Evolutionary conservation across 805 yeast genomes (phyloP).

Genomic region (Schizosaccharomyces cryophilus): DNA sequence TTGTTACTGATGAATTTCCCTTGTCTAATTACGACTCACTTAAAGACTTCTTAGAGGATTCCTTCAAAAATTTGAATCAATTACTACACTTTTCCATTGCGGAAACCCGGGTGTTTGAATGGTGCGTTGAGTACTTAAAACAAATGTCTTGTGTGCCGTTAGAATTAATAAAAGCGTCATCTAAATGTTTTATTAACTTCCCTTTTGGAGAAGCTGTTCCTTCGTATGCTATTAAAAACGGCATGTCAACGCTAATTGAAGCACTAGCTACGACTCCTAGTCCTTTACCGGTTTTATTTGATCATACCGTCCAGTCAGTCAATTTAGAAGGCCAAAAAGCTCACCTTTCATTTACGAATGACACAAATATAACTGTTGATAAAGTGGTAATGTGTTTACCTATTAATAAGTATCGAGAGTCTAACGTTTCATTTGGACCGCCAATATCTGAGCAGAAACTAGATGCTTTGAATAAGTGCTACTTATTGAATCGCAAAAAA

Average conservation of each 20-base stretch:
- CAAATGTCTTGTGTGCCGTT: not conserved
- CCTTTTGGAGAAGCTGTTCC: not conserved
- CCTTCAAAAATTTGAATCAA: not conserved
- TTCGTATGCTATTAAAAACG: not conserved
- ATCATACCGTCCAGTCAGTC: not conserved
- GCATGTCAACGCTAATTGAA: not conserved
- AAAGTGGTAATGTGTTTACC: constrained; percentile 19
- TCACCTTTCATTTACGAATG: constrained; percentile 6
- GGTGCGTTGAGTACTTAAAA: not conserved
- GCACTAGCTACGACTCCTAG: not conserved
- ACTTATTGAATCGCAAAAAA: constrained; percentile 19
- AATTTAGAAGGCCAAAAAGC: not conserved
- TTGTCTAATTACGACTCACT: not conserved
- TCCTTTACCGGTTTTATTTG: not conserved
- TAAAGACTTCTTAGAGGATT: not conserved
- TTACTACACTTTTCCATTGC: not conserved
- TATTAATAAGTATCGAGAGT: constrained; percentile 18
- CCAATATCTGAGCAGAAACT: constrained; percentile 19
- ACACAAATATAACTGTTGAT: constrained; percentile 19
- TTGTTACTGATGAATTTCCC: not conserved
- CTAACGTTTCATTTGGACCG: constrained; percentile 18
- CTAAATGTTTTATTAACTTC: too few species aligned
- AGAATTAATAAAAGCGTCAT: not conserved
- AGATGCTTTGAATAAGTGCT: constrained; percentile 18
- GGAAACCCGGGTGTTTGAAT: not conserved